Conservation (phyloP, 805 yeast genomes). For the Isabelozyma pseudorhagii region DNA sequence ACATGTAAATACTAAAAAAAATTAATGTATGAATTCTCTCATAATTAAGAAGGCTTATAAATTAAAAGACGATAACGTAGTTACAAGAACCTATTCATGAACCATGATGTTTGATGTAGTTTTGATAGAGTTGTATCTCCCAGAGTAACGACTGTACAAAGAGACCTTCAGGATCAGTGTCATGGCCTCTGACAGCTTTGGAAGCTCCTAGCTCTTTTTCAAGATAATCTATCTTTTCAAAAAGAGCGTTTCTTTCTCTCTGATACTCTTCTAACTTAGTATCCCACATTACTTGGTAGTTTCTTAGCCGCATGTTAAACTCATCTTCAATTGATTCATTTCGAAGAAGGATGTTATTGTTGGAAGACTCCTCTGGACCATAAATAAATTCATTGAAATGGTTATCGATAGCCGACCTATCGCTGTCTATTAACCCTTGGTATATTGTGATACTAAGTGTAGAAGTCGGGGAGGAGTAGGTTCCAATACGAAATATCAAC, state of each 20-base stretch:
- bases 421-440: slow-evolving; percentile 12
- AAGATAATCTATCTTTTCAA: background rate
- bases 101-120: slow-evolving; percentile 8
- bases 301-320: background rate
- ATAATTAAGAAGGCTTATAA: no score
- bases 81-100: background rate
- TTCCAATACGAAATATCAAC: slow-evolving; percentile 15
- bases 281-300: background rate
- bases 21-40: no score
- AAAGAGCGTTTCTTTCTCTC: slow-evolving; percentile 1
- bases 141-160: slow-evolving; percentile 14
- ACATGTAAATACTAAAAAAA: no score
- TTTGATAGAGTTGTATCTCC: slow-evolving; percentile 20
- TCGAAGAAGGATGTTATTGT: background rate
- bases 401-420: slow-evolving; percentile 7
- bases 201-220: background rate
- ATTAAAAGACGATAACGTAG: no score
- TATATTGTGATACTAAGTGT: slow-evolving; percentile 15
- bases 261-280: slow-evolving; percentile 1
- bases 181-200: background rate
- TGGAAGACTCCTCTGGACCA: background rate
- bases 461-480: slow-evolving; percentile 16
- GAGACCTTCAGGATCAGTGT: slow-evolving; percentile 9
- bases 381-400: slow-evolving; percentile 2
- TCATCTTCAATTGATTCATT: background rate